A percentile compares a stretch with the other conserved stretches of the same genome.
Conservation (phyloP, 495 filamentous ascomycete genomes). For the Penicillium argentinense region DNA sequence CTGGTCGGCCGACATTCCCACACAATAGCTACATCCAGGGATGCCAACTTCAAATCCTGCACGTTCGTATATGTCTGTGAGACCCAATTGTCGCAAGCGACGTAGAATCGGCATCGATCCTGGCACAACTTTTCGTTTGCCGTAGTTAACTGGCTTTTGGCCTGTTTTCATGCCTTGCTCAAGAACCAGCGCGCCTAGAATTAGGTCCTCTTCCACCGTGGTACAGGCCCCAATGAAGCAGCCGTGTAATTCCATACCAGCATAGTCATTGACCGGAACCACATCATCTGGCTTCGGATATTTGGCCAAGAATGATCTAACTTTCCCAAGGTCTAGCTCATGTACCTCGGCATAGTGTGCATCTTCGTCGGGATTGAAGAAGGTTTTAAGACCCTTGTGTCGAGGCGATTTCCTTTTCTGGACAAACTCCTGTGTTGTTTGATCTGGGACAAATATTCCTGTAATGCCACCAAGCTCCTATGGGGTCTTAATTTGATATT, state of each 20-base stretch:
- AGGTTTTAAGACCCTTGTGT: constrained; percentile 29
- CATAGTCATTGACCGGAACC: constrained; percentile 34
- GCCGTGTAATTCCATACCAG: constrained; percentile 36
- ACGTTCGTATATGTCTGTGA: constrained; percentile 36
- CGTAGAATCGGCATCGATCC: constrained; percentile 40
- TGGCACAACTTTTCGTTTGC: constrained; percentile 40
- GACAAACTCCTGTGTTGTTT: constrained; percentile 34
- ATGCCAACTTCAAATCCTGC: constrained; percentile 44
- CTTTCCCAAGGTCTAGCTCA: constrained; percentile 38
- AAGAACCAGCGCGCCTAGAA: constrained; percentile 40
- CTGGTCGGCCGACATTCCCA: constrained; percentile 44
- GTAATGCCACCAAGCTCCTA: constrained; percentile 49
- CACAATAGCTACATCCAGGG: constrained; percentile 49
- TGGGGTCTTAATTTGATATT: background rate
- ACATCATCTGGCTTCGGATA: constrained; percentile 50
- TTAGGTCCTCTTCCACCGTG: constrained; percentile 47
- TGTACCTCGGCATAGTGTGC: constrained; percentile 36
- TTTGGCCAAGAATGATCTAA: constrained; percentile 35
- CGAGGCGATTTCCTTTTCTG: constrained; percentile 24
- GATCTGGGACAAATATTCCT: constrained; percentile 42
- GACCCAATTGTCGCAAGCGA: constrained; percentile 30
- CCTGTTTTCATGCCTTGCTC: constrained; percentile 35
- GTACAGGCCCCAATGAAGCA: constrained; percentile 54
- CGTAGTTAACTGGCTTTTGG: constrained; percentile 23
- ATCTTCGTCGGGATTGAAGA: constrained; percentile 40